Conservation (phyloP, 495 filamentous ascomycete genomes). For the Podospora australis region DNA sequence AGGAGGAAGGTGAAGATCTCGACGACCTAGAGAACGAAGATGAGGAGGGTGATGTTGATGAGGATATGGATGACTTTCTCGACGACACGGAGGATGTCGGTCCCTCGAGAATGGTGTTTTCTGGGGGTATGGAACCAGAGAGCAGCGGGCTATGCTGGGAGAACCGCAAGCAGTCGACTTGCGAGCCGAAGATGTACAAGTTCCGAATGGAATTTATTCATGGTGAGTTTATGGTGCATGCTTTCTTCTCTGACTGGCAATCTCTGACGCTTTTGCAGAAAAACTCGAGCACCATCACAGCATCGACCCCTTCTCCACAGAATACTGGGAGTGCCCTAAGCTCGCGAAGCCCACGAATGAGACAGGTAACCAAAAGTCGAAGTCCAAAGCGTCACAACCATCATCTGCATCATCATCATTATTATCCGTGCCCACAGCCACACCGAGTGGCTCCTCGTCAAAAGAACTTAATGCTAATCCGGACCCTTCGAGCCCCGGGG, state of each 20-base stretch:
- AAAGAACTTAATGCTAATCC: conserved; percentile 1
- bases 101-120: conserved; percentile 36
- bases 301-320: conserved; percentile 80
- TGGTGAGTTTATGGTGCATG: conserved; percentile 41
- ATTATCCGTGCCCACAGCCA: background rate
- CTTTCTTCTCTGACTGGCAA: conserved; percentile 5
- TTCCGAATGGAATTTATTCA: conserved; percentile 69
- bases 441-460: background rate
- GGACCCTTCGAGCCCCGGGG: conserved; percentile 7
- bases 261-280: conserved; percentile 19
- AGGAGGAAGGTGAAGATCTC: conserved; percentile 56
- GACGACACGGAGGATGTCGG: conserved; percentile 59
- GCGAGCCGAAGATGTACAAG: conserved; percentile 38
- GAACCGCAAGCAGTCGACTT: conserved; percentile 39
- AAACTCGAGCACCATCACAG: conserved; percentile 34
- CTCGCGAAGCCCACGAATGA: conserved; percentile 17
- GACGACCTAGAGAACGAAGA: conserved; percentile 71
- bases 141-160: conserved; percentile 81
- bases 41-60: conserved; percentile 52
- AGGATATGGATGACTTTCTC: conserved; percentile 69
- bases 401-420: background rate
- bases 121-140: conserved; percentile 66
- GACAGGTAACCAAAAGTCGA: conserved; percentile 14
- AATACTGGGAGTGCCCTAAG: conserved; percentile 62
- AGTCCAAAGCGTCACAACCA: background rate